Percentiles rank a stretch among this genome's conserved stretches.
These are phyloP conservation scores for Pelargonium citronellum DNA, from an alignment of 441 rosid genomes.

Conservation along the genomic window DNA sequence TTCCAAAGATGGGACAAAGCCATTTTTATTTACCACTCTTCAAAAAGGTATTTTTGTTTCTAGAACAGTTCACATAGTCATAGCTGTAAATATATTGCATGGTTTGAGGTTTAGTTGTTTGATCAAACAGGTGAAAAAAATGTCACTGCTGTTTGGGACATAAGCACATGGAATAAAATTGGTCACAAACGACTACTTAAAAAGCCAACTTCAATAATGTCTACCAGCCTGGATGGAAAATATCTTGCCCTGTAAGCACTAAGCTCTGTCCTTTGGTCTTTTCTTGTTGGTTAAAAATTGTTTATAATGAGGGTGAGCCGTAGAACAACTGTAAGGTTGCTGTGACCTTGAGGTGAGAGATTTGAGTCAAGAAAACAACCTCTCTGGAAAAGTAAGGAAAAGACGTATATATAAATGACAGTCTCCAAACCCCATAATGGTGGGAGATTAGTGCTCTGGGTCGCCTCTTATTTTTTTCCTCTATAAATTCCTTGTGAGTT, in stretches of 20 bases:
- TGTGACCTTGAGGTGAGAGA: no score
- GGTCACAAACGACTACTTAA: slow-evolving; percentile 80
- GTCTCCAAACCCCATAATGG: no score
- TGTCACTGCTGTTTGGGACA: slow-evolving; percentile 72
- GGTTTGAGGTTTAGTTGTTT: slow-evolving; percentile 19
- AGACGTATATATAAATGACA: no score
- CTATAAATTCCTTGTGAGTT: no score
- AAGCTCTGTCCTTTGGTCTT: neutral
- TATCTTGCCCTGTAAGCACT: slow-evolving; percentile 78
- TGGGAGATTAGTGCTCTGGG: no score
- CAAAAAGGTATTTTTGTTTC: slow-evolving; percentile 46
- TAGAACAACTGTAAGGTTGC: no score
- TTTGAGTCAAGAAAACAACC: no score
- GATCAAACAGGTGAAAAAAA: slow-evolving; percentile 56
- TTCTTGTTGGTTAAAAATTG: neutral
- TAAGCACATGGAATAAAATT: slow-evolving; percentile 86
- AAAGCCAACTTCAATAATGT: slow-evolving; percentile 74
- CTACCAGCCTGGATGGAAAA: slow-evolving; percentile 88
- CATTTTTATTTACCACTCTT: slow-evolving; percentile 77
- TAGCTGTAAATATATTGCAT: neutral
- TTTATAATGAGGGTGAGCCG: neutral
- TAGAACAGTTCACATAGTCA: neutral
- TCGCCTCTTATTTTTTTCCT: no score
- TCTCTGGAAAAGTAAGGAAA: no score
- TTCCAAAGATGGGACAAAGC: slow-evolving; percentile 91